These are phyloP conservation scores for Peronospora tabacina DNA, from an alignment of 352 stramenopile species.

Conservation along the genomic window DNA sequence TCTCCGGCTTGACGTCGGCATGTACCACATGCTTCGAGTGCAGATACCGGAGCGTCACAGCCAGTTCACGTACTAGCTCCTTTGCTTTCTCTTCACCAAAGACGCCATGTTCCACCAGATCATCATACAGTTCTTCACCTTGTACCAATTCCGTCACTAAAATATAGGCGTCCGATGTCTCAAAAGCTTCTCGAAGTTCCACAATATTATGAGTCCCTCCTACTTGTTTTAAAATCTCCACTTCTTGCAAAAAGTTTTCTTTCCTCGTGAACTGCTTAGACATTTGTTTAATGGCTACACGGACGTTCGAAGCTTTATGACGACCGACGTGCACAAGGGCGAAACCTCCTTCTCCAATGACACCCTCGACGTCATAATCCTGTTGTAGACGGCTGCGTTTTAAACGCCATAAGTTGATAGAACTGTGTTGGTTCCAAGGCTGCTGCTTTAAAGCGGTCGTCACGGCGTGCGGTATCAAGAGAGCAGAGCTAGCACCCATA, in stretches of 20 bases:
- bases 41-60: constrained; percentile 32
- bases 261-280: constrained; percentile 38
- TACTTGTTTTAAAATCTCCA: constrained; percentile 39
- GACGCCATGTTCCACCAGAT: constrained; percentile 36
- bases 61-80: constrained; percentile 32
- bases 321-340: constrained; percentile 35
- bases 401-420: constrained; percentile 11
- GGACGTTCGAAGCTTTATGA: constrained; percentile 36
- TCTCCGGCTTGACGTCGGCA: constrained; percentile 51
- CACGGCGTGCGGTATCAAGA: constrained; percentile 11
- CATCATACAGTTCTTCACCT: constrained; percentile 46
- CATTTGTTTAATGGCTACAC: constrained; percentile 51
- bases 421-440: background rate
- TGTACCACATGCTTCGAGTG: constrained; percentile 43
- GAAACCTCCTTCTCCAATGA: constrained; percentile 48
- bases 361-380: constrained; percentile 40
- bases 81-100: constrained; percentile 34
- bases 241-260: constrained; percentile 48
- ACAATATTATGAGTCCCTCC: constrained; percentile 37
- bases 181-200: constrained; percentile 46
- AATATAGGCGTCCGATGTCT: constrained; percentile 47
- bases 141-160: constrained; percentile 49
- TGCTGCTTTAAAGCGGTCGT: constrained; percentile 11
- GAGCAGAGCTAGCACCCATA: constrained; percentile 4
- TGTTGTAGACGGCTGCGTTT: constrained; percentile 25